Base-by-base conservation (phyloP, 192 early-diverging fungal genomes). In the Backusella morwellensis region DNA sequence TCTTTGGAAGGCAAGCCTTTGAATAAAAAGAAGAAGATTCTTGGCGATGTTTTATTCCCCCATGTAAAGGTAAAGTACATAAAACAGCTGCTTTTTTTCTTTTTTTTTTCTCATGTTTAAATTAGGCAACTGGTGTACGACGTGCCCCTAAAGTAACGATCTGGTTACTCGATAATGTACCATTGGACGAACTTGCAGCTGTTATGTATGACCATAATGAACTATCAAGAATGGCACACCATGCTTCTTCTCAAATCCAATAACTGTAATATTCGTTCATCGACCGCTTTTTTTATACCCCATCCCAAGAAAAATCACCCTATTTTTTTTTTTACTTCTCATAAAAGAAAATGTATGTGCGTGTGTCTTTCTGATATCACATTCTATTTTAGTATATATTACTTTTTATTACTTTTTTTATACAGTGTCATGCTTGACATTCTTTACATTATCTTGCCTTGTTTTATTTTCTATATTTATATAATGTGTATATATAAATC, bases 141-240 rank as follows among this genome's bases (percentile, higher is more conserved):
- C 75, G 67, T 19, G 78, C 84, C 26, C 82, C 78, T 4, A 82
- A 85, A 47, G 67, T 85, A 17, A 85, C 84, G 4, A 85, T 85
- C 23, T 74, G 67, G 9, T 75, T 85, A 69, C 26, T 85, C 21
- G 84, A 85, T 59, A 80, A 78, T 9, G 41, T 83, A 3, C 56
- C 77, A 41, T 35, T 71, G 77, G 70, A 66, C 5, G 79, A 75
- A 32, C 52, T 84, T 40, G 82, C 80, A 56, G 66, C 77, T 74
- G 70, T 68, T 14, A 84, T 84, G 80, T 78, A 81, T 70, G 79
- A 84, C 69, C 36, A 44, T 23, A 12, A 71, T 14, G 69, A 71
- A 12, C 26, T 71, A 26, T 42, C 36, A 40, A 21, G 41, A 44
- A 71, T 42, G 21, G 23, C 69, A 40, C 41, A 44, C 8, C 8